Conservation (phyloP, 345 rosid genomes). For the Arabidopsis arenosa region DNA sequence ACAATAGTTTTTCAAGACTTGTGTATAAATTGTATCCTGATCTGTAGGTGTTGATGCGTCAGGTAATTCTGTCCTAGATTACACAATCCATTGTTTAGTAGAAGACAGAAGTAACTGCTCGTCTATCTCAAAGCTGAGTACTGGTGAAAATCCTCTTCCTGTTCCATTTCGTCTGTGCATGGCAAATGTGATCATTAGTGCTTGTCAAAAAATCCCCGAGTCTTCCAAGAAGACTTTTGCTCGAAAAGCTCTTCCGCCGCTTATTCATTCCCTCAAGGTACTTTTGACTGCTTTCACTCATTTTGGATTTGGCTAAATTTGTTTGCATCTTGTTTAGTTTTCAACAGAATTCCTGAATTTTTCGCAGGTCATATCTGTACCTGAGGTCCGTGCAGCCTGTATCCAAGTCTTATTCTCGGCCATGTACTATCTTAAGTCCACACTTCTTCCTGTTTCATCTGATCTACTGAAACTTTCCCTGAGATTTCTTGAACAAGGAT, state of each 20-base stretch:
- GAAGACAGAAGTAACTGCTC: constrained; percentile 47
- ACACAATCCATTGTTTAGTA: constrained; percentile 58
- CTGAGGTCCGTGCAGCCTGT: constrained; percentile 77
- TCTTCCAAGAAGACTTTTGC: constrained; percentile 63
- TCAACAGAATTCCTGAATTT: constrained; percentile 16
- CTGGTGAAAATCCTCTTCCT: constrained; percentile 42
- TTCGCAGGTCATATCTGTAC: constrained; percentile 53
- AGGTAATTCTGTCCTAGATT: constrained; percentile 49
- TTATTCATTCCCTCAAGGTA: constrained; percentile 70
- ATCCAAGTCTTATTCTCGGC: constrained; percentile 86
- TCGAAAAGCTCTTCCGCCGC: constrained; percentile 56
- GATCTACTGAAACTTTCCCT: constrained; percentile 74
- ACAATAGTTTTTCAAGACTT: not conserved
- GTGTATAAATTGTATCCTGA: constrained; percentile 22
- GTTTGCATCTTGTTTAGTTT: constrained; percentile 14
- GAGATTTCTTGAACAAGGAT: constrained; percentile 60
- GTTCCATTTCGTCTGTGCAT: constrained; percentile 74
- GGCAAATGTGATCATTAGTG: constrained; percentile 91
- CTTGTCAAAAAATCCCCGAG: constrained; percentile 74
- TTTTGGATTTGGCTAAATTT: not conserved
- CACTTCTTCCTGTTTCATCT: constrained; percentile 68
- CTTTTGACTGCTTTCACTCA: constrained; percentile 22
- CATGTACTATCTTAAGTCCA: constrained; percentile 81
- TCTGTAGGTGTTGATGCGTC: constrained; percentile 53
- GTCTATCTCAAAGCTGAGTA: constrained; percentile 36